phyloP scores from a whole-genome alignment of 2,329 filamentous ascomycete genomes.

The Aspergillus arachidicola region DNA sequence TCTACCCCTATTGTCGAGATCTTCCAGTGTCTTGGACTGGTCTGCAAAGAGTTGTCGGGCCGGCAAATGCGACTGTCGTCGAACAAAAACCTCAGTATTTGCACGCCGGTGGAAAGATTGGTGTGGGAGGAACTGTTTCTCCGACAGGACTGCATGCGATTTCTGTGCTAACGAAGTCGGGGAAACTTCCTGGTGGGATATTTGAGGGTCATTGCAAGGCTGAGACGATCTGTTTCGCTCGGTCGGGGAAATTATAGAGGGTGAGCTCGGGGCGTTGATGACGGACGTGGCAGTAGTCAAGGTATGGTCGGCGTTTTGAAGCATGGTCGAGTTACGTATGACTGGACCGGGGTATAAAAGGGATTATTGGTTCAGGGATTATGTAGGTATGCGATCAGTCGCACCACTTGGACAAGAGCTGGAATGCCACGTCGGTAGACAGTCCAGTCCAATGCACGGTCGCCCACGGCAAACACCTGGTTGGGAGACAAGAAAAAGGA shows the following conservation, averaged over 20 bases:
- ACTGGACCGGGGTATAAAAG: slow-evolving; percentile 19
- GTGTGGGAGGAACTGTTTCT: slow-evolving; percentile 22
- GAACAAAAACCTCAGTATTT: slow-evolving; percentile 36
- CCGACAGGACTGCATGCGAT: slow-evolving; percentile 17
- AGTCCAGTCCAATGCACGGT: slow-evolving; percentile 23
- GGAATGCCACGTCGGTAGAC: slow-evolving; percentile 36
- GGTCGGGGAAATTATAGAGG: slow-evolving; percentile 16
- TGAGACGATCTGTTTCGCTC: slow-evolving; percentile 14
- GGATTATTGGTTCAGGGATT: slow-evolving; percentile 23
- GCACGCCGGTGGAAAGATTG: slow-evolving; percentile 35
- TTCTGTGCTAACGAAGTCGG: slow-evolving; percentile 18
- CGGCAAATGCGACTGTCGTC: slow-evolving; percentile 25
- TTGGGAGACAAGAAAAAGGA: slow-evolving; percentile 16
- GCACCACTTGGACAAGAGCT: slow-evolving; percentile 26
- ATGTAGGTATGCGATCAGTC: slow-evolving; percentile 20
- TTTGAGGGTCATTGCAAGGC: slow-evolving; percentile 18
- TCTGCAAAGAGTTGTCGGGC: slow-evolving; percentile 28
- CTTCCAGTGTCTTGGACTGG: slow-evolving; percentile 26
- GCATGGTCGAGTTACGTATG: slow-evolving; percentile 21
- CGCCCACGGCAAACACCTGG: slow-evolving; percentile 18
- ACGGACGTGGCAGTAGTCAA: slow-evolving; percentile 21
- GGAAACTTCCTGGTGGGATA: slow-evolving; percentile 18
- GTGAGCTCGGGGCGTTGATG: slow-evolving; percentile 13
- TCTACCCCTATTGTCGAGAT: slow-evolving; percentile 20
- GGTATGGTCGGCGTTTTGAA: slow-evolving; percentile 21